Conservation (phyloP, 2,329 filamentous ascomycete genomes). For the Canariomyces notabilis region DNA sequence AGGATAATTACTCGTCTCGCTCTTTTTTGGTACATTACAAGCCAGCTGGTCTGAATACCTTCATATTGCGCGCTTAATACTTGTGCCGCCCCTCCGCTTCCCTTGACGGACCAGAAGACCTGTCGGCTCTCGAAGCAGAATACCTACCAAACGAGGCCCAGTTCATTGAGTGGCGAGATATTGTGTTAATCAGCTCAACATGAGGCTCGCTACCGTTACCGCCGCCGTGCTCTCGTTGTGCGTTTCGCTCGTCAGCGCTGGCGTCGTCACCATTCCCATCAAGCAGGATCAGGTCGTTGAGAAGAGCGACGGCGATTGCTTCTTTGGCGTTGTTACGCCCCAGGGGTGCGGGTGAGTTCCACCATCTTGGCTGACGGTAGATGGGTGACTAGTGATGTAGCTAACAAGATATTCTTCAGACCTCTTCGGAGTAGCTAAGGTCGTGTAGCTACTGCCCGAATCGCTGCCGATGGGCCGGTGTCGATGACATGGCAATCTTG, state of each 20-base stretch:
- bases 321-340: slow-evolving; percentile 52
- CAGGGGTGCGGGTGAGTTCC: slow-evolving; percentile 53
- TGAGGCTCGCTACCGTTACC: slow-evolving; percentile 36
- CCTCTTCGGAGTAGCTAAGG: slow-evolving; percentile 11
- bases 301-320: slow-evolving; percentile 46
- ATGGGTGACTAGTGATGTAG: neutral
- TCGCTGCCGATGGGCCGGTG: neutral
- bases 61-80: neutral
- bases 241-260: slow-evolving; percentile 45
- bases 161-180: neutral
- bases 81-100: too few relatives aligned
- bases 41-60: slow-evolving; percentile 16
- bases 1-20: neutral
- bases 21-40: neutral
- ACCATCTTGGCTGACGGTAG: neutral
- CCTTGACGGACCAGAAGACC: too few relatives aligned
- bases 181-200: slow-evolving; percentile 30
- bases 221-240: slow-evolving; percentile 39
- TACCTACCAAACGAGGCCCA: neutral
- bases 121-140: neutral
- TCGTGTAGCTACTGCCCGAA: neutral
- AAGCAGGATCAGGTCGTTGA: slow-evolving; percentile 46
- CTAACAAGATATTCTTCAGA: neutral
- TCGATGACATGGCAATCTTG: neutral
- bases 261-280: slow-evolving; percentile 53